Evolutionary conservation across 1,284 basidiomycete species (phyloP).

Genomic region (Austroboletus niveus): DNA sequence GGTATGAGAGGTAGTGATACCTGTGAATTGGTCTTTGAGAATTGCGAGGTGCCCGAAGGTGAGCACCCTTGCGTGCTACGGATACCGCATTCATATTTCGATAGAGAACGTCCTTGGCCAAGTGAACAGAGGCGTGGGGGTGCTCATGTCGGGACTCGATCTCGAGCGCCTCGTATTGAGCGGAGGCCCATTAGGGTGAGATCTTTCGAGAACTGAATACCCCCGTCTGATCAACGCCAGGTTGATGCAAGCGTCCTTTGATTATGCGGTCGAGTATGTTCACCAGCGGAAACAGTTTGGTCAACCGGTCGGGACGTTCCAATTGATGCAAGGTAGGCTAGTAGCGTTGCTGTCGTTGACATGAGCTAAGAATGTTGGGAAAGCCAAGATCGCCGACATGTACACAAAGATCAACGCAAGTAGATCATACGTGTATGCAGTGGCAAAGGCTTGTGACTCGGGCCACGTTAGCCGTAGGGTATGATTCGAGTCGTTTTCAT

Average conservation of each 20-base stretch:
- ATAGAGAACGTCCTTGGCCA: slow-evolving; percentile 83
- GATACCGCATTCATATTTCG: slow-evolving; percentile 2
- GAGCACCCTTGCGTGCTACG: slow-evolving; percentile 10
- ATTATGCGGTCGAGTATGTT: slow-evolving; percentile 84
- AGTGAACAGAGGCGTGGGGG: slow-evolving; percentile 77
- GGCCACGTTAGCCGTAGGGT: slow-evolving; percentile 82
- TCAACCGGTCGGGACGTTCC: slow-evolving; percentile 86
- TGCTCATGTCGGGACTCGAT: slow-evolving; percentile 94
- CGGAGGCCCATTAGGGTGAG: slow-evolving; percentile 69
- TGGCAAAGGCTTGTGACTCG: slow-evolving; percentile 83
- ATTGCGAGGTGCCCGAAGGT: slow-evolving; percentile 87
- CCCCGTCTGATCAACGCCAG: slow-evolving; percentile 38
- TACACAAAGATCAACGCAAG: slow-evolving; percentile 91
- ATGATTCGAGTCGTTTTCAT: slow-evolving; percentile 27
- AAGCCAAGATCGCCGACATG: slow-evolving; percentile 88
- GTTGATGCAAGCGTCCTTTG: slow-evolving; percentile 95
- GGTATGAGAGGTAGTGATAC: slow-evolving; percentile 97
- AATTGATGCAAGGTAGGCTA: slow-evolving; percentile 85
- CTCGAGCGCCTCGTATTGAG: slow-evolving; percentile 89
- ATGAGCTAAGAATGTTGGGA: neutral
- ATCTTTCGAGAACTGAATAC: neutral
- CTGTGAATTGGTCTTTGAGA: slow-evolving; percentile 90
- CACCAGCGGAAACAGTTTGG: slow-evolving; percentile 93
- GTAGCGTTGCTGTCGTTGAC: neutral
- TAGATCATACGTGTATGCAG: slow-evolving; percentile 90